Evolutionary conservation across 2,329 filamentous ascomycete genomes (phyloP), one percentile per base, ranked within the genome.

Genomic region (Aspergillus aculeatus): DNA sequence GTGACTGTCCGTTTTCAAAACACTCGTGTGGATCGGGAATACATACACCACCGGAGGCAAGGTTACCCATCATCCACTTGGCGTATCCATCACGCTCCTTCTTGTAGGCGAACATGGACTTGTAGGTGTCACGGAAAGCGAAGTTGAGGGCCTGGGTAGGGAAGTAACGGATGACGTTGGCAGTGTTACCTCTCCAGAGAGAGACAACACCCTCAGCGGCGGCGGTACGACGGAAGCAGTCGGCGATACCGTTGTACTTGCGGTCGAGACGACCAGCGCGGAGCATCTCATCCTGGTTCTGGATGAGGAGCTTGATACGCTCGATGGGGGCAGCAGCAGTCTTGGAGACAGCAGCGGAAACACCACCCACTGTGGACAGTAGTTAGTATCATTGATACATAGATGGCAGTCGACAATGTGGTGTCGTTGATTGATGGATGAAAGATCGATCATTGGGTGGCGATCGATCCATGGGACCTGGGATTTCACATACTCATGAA

Each of bases 81-180:
- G 83, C 86, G 83, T 99, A 99, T 78, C 95, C 95, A 82, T 99
- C 95, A 84, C 89, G 89, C 68, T 99, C 95, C 91, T 98, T 98
- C 92, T 98, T 99, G 92, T 92, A 99, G 80, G 92, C 91, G 89
- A 99, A 99, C 93, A 99, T 96, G 79, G 90, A 87, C 92, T 99
- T 99, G 92, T 97, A 99, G 89, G 96, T 97, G 84, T 99, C 95
- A 83, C 95, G 95, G 95, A 99, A 99, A 81, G 95, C 95, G 80
- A 99, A 99, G 93, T 99, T 99, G 82, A 99, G 87, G 77, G 95
- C 95, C 89, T 99, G 95, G 82, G 95, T 99, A 74, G 95, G 95
- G 92, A 99, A 99, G 87, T 99, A 99, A 90, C 95, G 95, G 88
- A 99, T 96, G 83, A 99, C 95, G 90, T 99, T 99, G 92, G 95